Evolutionary conservation across 305 asterid genomes (phyloP), one percentile per base, ranked within the genome.

Genomic region (Solanum chacoense): DNA sequence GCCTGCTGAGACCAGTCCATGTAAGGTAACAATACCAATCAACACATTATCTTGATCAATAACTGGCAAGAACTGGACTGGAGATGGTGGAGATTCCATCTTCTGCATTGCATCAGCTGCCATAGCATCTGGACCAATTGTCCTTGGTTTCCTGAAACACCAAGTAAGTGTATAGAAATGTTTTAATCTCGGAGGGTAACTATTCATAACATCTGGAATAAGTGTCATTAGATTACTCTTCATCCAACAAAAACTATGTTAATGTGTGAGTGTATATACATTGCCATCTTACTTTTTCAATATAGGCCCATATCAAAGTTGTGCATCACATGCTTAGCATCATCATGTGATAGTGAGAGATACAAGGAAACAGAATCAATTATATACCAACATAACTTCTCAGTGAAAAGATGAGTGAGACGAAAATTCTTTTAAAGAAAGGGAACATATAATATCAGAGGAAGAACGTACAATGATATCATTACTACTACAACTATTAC

Each of bases 61-160:
- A 67, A 97, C 98, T 1, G 99, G 99, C 93, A 97, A 92, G 95
- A 97, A 96, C 89, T 97, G 98, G 84, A 97, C 99, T 0, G 99
- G 95, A 22, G 98, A 94, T 88, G 99, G 99, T 12, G 98, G 96
- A 88, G 99, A 91, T 89, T 97, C 99, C 99, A 97, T 97, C 93
- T 95, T 96, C 93, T 96, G 93, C 99, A 97, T 96, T 90, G 99
- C 99, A 73, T 94, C 98, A 5, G 93, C 96, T 36, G 98, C 99
- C 99, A 97, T 96, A 50, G 95, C 95, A 50, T 95, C 95, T 3
- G 96, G 97, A 20, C 92, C 91, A 12, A 96, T 96, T 36, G 97
- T 96, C 93, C 99, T 96, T 2, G 98, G 98, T 40, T 93, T 92
- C 96, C 99, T 97, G 96, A 55, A 90, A 91, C 85, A 81, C 88